phyloP scores from a whole-genome alignment of 2,329 filamentous ascomycete genomes.

The Ophiostoma sp. region DNA sequence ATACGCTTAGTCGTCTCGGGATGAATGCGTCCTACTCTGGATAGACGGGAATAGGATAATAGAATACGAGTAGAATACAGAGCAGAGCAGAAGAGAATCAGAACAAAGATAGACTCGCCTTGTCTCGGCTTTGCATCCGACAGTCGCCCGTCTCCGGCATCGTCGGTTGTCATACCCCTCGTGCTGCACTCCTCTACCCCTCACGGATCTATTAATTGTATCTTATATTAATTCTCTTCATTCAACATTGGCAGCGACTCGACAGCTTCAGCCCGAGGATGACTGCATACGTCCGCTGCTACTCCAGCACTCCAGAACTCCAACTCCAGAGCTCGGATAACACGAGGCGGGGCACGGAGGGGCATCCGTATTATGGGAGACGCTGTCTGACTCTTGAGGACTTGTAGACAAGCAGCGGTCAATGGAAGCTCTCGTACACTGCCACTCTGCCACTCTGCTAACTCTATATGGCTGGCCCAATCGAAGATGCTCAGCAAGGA shows the following conservation, averaged over 20 bases:
- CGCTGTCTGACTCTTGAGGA: too few species aligned
- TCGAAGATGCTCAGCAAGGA: neutral
- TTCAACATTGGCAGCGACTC: neutral
- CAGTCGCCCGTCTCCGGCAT: slow-evolving; percentile 4
- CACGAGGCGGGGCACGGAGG: neutral
- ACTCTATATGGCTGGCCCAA: slow-evolving; percentile 4
- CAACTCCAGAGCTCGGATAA: neutral
- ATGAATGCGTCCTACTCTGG: too few species aligned
- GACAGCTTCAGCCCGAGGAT: neutral
- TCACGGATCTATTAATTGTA: neutral
- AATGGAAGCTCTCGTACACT: too few species aligned
- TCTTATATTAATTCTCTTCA: neutral
- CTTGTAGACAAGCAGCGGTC: too few species aligned
- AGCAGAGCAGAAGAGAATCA: too few species aligned
- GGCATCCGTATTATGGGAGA: neutral
- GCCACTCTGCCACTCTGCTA: neutral
- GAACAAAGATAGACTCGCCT: neutral
- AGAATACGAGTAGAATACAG: neutral
- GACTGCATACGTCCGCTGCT: neutral
- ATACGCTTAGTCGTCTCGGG: too few species aligned
- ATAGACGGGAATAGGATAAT: too few species aligned
- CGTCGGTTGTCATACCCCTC: slow-evolving; percentile 14
- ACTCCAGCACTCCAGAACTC: too few species aligned
- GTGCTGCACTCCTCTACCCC: neutral
- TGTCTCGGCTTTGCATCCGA: slow-evolving; percentile 13